Evolutionary conservation across 257 asterid genomes (phyloP).

Genomic region (Solanum verrucosum): DNA sequence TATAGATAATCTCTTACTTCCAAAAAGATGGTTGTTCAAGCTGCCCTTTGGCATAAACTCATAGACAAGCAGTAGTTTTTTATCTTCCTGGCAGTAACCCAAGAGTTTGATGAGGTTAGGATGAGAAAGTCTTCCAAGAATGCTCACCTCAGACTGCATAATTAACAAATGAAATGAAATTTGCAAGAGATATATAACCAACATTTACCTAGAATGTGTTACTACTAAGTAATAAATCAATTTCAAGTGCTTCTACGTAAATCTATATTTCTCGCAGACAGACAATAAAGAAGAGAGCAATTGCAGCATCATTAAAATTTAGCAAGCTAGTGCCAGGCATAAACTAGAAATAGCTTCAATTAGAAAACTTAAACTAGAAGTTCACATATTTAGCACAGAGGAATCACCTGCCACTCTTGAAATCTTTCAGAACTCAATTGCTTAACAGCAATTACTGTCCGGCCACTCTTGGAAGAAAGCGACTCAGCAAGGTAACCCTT

Average conservation of each 20-base stretch:
- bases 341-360: background rate
- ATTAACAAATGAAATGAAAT: background rate
- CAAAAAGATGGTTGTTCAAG: background rate
- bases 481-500: background rate
- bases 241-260: background rate
- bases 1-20: background rate
- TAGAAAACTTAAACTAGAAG: background rate
- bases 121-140: background rate
- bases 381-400: background rate
- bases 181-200: background rate
- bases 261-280: background rate
- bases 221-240: background rate
- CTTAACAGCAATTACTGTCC: background rate
- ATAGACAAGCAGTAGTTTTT: background rate
- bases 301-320: background rate
- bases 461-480: background rate
- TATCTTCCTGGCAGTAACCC: background rate
- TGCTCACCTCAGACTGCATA: background rate
- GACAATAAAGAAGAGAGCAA: background rate
- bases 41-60: background rate
- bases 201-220: background rate
- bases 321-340: background rate
- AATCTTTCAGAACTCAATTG: background rate
- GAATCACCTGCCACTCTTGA: background rate
- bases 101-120: background rate